Conservation (phyloP, 1,139 yeast genomes). For the Waltiozyma sp. region DNA sequence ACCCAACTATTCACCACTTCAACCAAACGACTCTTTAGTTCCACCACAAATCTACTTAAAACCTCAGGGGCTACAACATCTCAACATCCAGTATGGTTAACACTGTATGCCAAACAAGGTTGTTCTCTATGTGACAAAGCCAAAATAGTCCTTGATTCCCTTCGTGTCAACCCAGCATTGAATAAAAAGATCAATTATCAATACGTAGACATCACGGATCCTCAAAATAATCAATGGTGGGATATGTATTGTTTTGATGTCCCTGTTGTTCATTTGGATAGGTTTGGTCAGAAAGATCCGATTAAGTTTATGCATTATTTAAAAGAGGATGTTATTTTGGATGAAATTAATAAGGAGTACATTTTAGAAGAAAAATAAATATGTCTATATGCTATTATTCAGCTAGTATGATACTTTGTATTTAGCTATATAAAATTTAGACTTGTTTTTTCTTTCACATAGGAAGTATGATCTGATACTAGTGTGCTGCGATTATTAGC, state of each 20-base stretch:
- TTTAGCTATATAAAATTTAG: too few species aligned
- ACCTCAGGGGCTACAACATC: background rate
- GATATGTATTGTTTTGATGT: constrained; percentile 82
- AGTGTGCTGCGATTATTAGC: too few species aligned
- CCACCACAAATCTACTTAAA: background rate
- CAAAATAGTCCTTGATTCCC: constrained; percentile 36
- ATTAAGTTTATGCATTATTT: constrained; percentile 72
- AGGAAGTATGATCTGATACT: too few species aligned
- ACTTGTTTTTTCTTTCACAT: too few species aligned
- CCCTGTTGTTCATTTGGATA: constrained; percentile 72
- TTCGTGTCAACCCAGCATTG: constrained; percentile 22
- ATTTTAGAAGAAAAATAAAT: too few species aligned
- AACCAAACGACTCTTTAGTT: background rate
- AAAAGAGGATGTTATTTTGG: constrained; percentile 42
- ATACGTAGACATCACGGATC: constrained; percentile 57
- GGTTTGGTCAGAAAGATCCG: constrained; percentile 30
- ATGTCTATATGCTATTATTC: too few species aligned
- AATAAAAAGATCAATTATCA: constrained; percentile 27
- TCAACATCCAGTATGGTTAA: constrained; percentile 24
- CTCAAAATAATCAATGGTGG: constrained; percentile 63
- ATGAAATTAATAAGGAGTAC: constrained; percentile 27
- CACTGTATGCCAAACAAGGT: constrained; percentile 66
- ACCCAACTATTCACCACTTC: background rate
- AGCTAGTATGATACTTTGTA: too few species aligned
- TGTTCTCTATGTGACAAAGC: constrained; percentile 78